Conservation (phyloP, 805 yeast genomes). For the Isabelozyma gotoi region DNA sequence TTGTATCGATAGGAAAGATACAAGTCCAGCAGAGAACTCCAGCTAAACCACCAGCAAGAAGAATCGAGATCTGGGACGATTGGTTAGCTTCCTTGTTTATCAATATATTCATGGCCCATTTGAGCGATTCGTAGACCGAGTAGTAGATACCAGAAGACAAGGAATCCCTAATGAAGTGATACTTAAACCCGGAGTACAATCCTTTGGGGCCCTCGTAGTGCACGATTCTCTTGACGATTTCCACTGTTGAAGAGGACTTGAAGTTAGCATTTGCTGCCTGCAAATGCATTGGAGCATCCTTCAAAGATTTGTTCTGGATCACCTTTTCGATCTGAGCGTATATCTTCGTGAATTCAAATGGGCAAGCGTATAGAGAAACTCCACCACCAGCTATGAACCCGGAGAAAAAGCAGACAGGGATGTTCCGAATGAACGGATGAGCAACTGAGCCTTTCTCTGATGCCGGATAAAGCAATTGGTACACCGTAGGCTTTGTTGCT, state of each 20-base stretch:
- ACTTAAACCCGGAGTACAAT: constrained; percentile 69
- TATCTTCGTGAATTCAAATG: constrained; percentile 81
- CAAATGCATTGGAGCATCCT: constrained; percentile 11
- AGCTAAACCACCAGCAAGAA: constrained; percentile 72
- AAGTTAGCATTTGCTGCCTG: constrained; percentile 9
- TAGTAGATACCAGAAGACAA: constrained; percentile 73
- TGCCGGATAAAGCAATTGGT: constrained; percentile 11
- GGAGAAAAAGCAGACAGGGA: constrained; percentile 48
- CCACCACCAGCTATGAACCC: constrained; percentile 69
- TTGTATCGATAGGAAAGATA: constrained; percentile 79
- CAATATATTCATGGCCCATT: constrained; percentile 43
- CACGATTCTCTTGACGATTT: constrained; percentile 48
- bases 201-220: constrained; percentile 60
- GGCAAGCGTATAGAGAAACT: constrained; percentile 69
- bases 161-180: constrained; percentile 68
- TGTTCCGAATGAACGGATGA: constrained; percentile 42
- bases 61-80: constrained; percentile 31
- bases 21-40: constrained; percentile 75
- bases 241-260: constrained; percentile 35
- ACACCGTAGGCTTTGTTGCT: constrained; percentile 43
- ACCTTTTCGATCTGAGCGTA: constrained; percentile 70
- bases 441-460: constrained; percentile 4
- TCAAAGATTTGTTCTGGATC: constrained; percentile 26
- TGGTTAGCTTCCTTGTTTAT: constrained; percentile 24
- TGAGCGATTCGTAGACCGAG: constrained; percentile 72